Evolutionary conservation across 371 early-diverging fungal species (phyloP), one percentile per base, ranked within the genome.

Genomic region (Mucor ambiguus): DNA sequence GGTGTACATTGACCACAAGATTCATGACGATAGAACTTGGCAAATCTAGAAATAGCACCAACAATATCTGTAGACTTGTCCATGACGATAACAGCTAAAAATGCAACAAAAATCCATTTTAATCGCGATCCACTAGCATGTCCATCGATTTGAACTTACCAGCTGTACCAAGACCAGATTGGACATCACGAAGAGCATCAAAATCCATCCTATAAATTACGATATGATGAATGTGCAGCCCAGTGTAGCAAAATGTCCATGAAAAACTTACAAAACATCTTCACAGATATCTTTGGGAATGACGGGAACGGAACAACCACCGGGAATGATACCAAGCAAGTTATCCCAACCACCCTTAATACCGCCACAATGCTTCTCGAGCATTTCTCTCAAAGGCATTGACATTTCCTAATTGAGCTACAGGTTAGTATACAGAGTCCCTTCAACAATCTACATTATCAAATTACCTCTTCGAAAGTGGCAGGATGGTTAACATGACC

Each of bases 311-410:
- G 98, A 97, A 20, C 94, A 95, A 63, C 98, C 98, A 79, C 98
- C 98, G 4, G 98, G 98, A 70, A 98, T 94, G 73, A 98, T 95
- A 69, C 95, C 98, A 52, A 97, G 85, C 46, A 97, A 83, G 83
- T 98, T 97, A 81, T 98, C 98, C 98, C 98, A 98, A n/a, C 98
- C 98, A 60, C 98, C 98, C 33, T 90, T 90, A 58, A 98, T 93
- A 73, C 98, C 98, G 70, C 98, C 98, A 76, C 93, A 93, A 85
- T 98, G 98, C 77, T 92, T 92, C 73, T 98, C 98, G 62, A 98
- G 92, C 73, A 98, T 81, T 70, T 97, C 98, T 61, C 84, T 84
- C 65, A 98, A 85, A 14, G 98, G 96, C 75, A 98, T 97, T 57
- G 93, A 92, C 98, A 98, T 98, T 73, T 96, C 96, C 56, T 61